phyloP scores from a whole-genome alignment of 305 asterid species.

The Solanum hybrid region DNA sequence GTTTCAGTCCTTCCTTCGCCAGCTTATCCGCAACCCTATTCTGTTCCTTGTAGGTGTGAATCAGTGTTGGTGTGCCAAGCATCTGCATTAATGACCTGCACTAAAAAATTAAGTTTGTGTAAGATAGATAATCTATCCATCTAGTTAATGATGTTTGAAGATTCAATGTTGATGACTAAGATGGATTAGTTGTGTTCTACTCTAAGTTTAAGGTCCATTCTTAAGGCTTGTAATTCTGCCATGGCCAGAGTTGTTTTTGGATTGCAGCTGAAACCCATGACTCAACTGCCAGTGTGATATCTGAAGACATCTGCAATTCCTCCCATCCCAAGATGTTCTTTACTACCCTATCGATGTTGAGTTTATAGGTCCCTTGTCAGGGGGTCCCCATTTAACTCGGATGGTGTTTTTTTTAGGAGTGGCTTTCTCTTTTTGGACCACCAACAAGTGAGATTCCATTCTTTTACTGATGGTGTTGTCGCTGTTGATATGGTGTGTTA shows the following conservation, averaged over 20 bases:
- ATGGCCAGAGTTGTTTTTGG: not conserved
- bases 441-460: not conserved
- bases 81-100: not conserved
- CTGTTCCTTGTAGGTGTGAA: not conserved
- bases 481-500: not conserved
- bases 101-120: not conserved
- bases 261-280: not conserved
- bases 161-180: not conserved
- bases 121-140: not conserved
- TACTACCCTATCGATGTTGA: not conserved
- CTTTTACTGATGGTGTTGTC: not conserved
- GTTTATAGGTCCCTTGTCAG: not conserved
- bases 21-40: not conserved
- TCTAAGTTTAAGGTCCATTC: not conserved
- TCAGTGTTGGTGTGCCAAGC: not conserved
- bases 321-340: not conserved
- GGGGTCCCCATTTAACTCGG: not conserved
- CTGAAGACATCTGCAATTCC: not conserved
- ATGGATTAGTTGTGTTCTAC: not conserved
- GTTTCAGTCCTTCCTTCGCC: not conserved
- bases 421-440: not conserved
- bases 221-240: not conserved
- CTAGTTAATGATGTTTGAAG: not conserved
- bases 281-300: not conserved
- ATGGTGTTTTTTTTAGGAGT: not conserved